Percentiles rank a stretch among this genome's conserved stretches.
phyloP scores from a whole-genome alignment of 202 grass and related monocot genomes.

The Schoenoplectus tabernaemontani region DNA sequence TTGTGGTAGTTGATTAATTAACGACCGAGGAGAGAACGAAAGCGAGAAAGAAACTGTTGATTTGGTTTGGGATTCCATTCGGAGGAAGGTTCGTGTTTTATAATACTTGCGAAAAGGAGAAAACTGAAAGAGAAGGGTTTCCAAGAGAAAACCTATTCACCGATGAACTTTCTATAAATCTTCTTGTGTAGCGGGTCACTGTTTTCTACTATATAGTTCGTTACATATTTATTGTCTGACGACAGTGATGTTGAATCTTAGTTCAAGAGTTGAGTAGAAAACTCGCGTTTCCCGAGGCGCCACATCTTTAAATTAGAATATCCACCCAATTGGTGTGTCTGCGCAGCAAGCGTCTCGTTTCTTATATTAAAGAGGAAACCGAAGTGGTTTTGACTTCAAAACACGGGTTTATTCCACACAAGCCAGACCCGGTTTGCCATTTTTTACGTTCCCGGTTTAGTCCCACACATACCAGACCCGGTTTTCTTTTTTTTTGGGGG shows the following conservation, averaged over 20 bases:
- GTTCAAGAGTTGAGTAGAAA: background rate
- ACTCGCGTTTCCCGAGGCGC: conserved; percentile 22
- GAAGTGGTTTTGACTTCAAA: too few species aligned
- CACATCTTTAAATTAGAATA: too few species aligned
- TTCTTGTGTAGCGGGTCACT: background rate
- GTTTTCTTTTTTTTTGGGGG: too few species aligned
- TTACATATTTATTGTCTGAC: background rate
- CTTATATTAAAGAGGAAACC: background rate
- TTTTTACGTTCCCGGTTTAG: too few species aligned
- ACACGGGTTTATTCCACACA: too few species aligned
- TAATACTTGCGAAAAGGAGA: background rate
- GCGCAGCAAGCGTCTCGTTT: background rate
- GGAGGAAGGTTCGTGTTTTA: conserved; percentile 11
- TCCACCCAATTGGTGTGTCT: too few species aligned
- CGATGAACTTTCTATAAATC: background rate
- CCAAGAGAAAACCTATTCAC: background rate
- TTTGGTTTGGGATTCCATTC: background rate
- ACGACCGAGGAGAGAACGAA: background rate
- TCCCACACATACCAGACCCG: too few species aligned
- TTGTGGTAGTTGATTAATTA: conserved; percentile 4
- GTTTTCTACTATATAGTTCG: background rate
- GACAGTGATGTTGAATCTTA: background rate
- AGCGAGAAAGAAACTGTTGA: background rate
- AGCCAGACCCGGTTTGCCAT: too few species aligned
- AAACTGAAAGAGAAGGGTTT: background rate